Percentiles rank a stretch among this genome's conserved stretches.
phyloP scores from a whole-genome alignment of 1,139 yeast species.

The Candida smagusa region DNA sequence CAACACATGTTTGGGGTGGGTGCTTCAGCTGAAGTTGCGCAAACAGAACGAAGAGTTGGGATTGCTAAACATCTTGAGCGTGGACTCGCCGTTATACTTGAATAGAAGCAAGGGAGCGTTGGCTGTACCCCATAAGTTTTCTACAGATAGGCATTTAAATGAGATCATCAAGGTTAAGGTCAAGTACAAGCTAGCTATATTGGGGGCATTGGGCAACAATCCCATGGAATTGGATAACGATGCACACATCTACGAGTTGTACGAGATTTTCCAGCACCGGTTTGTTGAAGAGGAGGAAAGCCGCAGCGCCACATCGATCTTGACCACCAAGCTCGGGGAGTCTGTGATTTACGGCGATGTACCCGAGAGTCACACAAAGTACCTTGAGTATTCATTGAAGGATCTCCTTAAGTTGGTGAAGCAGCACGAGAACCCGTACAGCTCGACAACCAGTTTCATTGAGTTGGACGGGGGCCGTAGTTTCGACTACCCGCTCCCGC shows the following conservation, averaged over 20 bases:
- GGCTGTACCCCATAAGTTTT: slow-evolving; percentile 17
- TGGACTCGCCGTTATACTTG: slow-evolving; percentile 23
- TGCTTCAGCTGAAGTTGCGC: slow-evolving; percentile 25
- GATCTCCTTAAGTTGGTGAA: slow-evolving; percentile 24
- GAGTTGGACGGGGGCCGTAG: slow-evolving; percentile 20
- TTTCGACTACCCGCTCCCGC: slow-evolving; percentile 36
- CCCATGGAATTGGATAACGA: slow-evolving; percentile 28
- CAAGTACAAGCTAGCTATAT: slow-evolving; percentile 32
- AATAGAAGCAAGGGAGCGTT: slow-evolving; percentile 10
- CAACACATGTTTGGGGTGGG: slow-evolving; percentile 35
- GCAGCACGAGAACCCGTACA: slow-evolving; percentile 13
- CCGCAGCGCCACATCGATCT: slow-evolving; percentile 10
- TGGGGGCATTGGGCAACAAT: slow-evolving; percentile 37
- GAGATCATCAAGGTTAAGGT: slow-evolving; percentile 34
- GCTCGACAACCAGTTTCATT: slow-evolving; percentile 24
- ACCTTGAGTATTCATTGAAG: slow-evolving; percentile 22
- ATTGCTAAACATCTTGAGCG: slow-evolving; percentile 24
- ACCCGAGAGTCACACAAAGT: slow-evolving; percentile 22
- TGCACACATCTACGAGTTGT: slow-evolving; percentile 32
- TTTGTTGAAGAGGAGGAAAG: slow-evolving; percentile 17
- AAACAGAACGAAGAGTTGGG: slow-evolving; percentile 25
- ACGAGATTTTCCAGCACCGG: slow-evolving; percentile 30
- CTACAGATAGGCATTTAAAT: slow-evolving; percentile 29
- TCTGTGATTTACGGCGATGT: slow-evolving; percentile 14
- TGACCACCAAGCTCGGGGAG: slow-evolving; percentile 5